Conservation (phyloP, 495 filamentous ascomycete genomes). For the Neurospora sp. region DNA sequence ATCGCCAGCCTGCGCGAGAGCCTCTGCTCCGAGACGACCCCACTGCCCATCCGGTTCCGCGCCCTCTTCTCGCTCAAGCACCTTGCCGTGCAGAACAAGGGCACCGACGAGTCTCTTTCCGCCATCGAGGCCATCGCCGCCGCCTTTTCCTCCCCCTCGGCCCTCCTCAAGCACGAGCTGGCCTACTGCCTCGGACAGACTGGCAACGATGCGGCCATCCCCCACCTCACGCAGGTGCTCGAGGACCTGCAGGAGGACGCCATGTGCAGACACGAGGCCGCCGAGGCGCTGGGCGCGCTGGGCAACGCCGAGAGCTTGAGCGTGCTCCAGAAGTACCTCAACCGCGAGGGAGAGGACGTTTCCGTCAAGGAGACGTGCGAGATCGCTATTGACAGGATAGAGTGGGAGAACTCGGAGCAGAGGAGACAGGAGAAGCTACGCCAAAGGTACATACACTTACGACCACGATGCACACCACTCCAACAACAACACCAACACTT, state of each 20-base stretch:
- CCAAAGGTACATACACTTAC: conserved; percentile 49
- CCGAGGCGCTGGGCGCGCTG: conserved; percentile 87
- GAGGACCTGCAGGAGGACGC: conserved; percentile 69
- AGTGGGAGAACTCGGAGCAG: conserved; percentile 78
- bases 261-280: conserved; percentile 96
- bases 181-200: conserved; percentile 97
- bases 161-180: conserved; percentile 85
- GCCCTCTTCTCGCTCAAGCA: conserved; percentile 97
- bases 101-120: conserved; percentile 50
- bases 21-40: conserved; percentile 65
- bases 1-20: conserved; percentile 60
- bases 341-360: conserved; percentile 58
- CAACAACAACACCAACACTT: neutral
- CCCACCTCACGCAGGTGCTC: conserved; percentile 67
- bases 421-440: conserved; percentile 63
- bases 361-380: conserved; percentile 95
- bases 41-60: conserved; percentile 85
- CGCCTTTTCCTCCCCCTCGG: conserved; percentile 73
- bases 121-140: conserved; percentile 92
- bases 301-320: conserved; percentile 62
- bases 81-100: conserved; percentile 60
- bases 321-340: conserved; percentile 58
- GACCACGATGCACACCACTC: neutral
- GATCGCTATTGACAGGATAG: conserved; percentile 85
- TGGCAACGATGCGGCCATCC: conserved; percentile 59